phyloP scores from a whole-genome alignment of 495 filamentous ascomycete species.

The Aspergillus steynii region DNA sequence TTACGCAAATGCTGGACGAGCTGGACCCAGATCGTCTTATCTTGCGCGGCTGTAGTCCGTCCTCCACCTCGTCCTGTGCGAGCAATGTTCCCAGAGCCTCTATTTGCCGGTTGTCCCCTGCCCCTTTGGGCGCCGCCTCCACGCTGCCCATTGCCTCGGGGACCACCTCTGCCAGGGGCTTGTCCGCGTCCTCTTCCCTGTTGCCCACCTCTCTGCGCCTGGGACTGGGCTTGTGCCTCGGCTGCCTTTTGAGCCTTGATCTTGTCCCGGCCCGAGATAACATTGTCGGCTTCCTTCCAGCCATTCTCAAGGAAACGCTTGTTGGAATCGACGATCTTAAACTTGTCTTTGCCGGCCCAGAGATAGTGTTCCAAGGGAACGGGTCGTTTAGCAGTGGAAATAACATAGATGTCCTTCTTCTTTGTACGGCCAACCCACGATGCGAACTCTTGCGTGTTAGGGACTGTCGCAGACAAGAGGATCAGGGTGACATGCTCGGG shows the following conservation, averaged over 20 bases:
- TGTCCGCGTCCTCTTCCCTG: constrained; percentile 49
- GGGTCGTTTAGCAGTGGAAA: constrained; percentile 92
- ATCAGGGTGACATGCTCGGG: constrained; percentile 96
- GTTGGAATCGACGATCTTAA: constrained; percentile 90
- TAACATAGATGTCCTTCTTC: constrained; percentile 98
- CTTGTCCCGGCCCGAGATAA: constrained; percentile 81
- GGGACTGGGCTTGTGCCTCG: constrained; percentile 46
- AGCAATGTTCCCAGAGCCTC: constrained; percentile 83
- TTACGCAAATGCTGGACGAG: constrained; percentile 89
- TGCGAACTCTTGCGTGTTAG: constrained; percentile 96
- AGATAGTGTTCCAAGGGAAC: constrained; percentile 95
- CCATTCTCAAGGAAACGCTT: constrained; percentile 87
- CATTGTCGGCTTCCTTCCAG: constrained; percentile 91
- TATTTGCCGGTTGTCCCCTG: constrained; percentile 54
- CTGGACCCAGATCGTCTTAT: constrained; percentile 96
- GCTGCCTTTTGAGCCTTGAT: constrained; percentile 56
- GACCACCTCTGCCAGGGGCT: constrained; percentile 35
- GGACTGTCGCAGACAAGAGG: constrained; percentile 91
- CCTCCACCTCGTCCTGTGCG: constrained; percentile 81
- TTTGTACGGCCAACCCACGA: constrained; percentile 98
- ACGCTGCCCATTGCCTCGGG: constrained; percentile 38
- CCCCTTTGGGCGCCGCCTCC: constrained; percentile 56
- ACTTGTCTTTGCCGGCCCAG: constrained; percentile 88
- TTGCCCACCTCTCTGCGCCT: constrained; percentile 53
- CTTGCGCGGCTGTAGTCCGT: constrained; percentile 82